These are phyloP conservation scores for Dioscorea dumetorum DNA, from an alignment of 106 monocot species.

Conservation along the genomic window DNA sequence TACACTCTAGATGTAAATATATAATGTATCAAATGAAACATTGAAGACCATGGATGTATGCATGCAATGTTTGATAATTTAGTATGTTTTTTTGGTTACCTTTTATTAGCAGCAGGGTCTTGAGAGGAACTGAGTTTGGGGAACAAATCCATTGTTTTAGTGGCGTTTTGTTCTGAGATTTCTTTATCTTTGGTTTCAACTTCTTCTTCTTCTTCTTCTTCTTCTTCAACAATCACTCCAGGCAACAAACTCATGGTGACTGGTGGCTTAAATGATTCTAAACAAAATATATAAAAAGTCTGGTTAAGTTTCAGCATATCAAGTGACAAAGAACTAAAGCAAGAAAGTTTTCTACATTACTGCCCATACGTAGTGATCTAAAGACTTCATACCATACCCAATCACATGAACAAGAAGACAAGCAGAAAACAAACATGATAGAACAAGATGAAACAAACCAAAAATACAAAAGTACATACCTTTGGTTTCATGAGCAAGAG, in stretches of 20 bases:
- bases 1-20: neutral
- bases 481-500: conserved; percentile 22
- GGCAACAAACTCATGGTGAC: neutral
- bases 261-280: neutral
- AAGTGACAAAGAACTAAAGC: neutral
- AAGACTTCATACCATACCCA: neutral
- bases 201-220: neutral
- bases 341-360: neutral
- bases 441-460: neutral
- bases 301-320: neutral
- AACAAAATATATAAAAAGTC: neutral
- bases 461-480: conserved; percentile 2
- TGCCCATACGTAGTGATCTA: neutral
- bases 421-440: neutral
- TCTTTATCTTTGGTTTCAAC: neutral
- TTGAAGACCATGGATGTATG: neutral
- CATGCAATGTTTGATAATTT: neutral
- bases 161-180: neutral
- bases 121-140: neutral
- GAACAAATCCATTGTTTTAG: neutral
- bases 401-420: neutral
- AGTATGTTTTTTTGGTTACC: neutral
- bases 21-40: neutral
- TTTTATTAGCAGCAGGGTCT: neutral
- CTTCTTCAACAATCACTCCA: neutral